Evolutionary conservation across 1,139 yeast genomes (phyloP), one percentile per base, ranked within the genome.

Genomic region (Komagataea norvegica): DNA sequence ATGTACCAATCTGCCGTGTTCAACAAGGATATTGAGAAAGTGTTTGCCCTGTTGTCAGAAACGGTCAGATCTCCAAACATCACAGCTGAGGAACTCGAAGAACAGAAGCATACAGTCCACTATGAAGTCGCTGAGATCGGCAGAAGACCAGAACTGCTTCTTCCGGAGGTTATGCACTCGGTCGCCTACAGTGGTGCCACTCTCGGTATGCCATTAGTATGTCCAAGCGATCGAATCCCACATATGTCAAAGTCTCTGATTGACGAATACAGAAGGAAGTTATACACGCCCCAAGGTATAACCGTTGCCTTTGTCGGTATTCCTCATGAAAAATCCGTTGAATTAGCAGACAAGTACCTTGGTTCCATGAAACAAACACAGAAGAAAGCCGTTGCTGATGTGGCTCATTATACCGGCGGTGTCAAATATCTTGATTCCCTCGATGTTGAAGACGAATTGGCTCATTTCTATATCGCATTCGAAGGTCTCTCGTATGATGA

Each of bases 1-100:
- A 77, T 91, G 65, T 91, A 91, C 60, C 97, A 91, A 60, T 95
- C 96, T 2, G 81, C 95, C 2, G 95, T 88, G 1, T 91, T 91
- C 68, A 88, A 89, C 57, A 63, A 74, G 38, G 96, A 89, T 56
- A 79, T 83, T n/a, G 93, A 79, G 31, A 67, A 70, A 47, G 88
- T 93, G 95, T 77, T 86, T 49, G 74, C 74, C 31, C 67, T 87
- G 37, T 68, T 91, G 51, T 67, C 87, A n/a, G 93, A 88, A 50
- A 86, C 96, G 0, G 80, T 89, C 8, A 65, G 80, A 17, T 67
- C 67, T 41, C 98, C 98, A 5, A 60, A 59, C 29, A 64, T 88
- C 34, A 69, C 84, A 1, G 78, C 75, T 25, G 76, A 74, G 37
- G 97, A 91, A 55, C 67, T 91, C 18, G 64, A 65, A 27, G 94